Evolutionary conservation across 441 rosid genomes (phyloP).

Genomic region (Rhodomyrtus psidioides): DNA sequence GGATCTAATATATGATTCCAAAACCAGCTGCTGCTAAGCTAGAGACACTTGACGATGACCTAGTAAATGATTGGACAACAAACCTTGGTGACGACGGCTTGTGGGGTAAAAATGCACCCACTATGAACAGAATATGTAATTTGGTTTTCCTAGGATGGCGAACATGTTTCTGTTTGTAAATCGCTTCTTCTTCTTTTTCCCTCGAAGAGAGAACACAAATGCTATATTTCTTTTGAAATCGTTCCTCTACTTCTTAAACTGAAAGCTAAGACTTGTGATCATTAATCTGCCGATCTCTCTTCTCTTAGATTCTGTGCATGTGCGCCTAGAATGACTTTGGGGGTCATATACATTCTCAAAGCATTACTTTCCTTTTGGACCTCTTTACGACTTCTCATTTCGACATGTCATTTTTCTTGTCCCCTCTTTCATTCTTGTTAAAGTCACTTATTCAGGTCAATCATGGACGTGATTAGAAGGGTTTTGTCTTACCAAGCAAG

Average conservation of each 20-base stretch:
- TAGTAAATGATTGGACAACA: conserved; percentile 99
- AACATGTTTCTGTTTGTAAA: not conserved
- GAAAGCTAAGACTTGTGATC: not conserved
- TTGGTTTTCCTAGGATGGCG: not conserved
- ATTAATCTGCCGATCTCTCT: not conserved
- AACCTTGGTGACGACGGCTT: conserved; percentile 96
- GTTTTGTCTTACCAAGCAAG: not conserved
- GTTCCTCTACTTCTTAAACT: not conserved
- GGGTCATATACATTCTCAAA: not conserved
- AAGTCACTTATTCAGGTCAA: not conserved
- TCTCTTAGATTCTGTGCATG: not conserved
- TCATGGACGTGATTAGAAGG: not conserved
- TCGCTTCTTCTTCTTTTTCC: not conserved
- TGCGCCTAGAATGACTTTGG: not conserved
- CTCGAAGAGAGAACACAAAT: not conserved
- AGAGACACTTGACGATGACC: conserved; percentile 90
- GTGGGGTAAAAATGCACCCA: conserved; percentile 82
- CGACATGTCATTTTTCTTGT: not conserved
- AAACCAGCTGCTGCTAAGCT: conserved; percentile 62
- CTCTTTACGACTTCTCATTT: not conserved
- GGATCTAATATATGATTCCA: conserved; percentile 86
- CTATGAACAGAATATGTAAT: conserved; percentile 81
- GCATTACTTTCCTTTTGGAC: not conserved
- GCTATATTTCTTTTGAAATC: not conserved
- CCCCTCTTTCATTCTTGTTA: not conserved